These are phyloP conservation scores for Xylaria sp. DNA, from an alignment of 2,329 filamentous ascomycete species.

Conservation along the genomic window DNA sequence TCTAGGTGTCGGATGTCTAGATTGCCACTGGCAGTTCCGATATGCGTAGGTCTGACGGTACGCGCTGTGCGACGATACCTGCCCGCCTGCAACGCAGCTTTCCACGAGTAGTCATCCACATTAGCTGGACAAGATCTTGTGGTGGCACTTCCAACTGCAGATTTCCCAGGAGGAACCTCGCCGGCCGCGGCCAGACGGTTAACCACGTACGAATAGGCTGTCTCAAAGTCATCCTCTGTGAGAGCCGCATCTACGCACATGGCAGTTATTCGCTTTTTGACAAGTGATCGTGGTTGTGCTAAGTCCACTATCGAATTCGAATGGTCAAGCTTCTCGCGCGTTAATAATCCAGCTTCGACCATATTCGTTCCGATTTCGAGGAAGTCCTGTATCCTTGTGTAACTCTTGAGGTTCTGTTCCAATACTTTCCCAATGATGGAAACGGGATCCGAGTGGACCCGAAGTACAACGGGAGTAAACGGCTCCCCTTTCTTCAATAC, in stretches of 20 bases:
- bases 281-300: conserved; percentile 41
- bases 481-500: conserved; percentile 79
- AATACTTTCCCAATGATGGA: conserved; percentile 73
- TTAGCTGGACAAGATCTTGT: conserved; percentile 24
- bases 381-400: conserved; percentile 74
- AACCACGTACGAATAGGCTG: conserved; percentile 81
- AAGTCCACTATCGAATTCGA: conserved; percentile 31
- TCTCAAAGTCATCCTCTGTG: conserved; percentile 79
- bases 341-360: conserved; percentile 60
- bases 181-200: conserved; percentile 60
- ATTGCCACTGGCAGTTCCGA: conserved; percentile 62
- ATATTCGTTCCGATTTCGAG: conserved; percentile 70
- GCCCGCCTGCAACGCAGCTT: conserved; percentile 76
- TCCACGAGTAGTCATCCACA: conserved; percentile 74
- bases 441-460: conserved; percentile 76
- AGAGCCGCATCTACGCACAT: conserved; percentile 82
- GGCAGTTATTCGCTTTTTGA: conserved; percentile 70
- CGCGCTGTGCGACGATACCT: conserved; percentile 64
- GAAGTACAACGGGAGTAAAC: conserved; percentile 76
- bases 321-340: conserved; percentile 33
- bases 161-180: conserved; percentile 25
- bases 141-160: conserved; percentile 28
- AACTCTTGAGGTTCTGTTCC: conserved; percentile 74
- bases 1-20: conserved; percentile 71
- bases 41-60: conserved; percentile 60